phyloP scores from a whole-genome alignment of 2,329 filamentous ascomycete species.

The Aspergillus sp. region DNA sequence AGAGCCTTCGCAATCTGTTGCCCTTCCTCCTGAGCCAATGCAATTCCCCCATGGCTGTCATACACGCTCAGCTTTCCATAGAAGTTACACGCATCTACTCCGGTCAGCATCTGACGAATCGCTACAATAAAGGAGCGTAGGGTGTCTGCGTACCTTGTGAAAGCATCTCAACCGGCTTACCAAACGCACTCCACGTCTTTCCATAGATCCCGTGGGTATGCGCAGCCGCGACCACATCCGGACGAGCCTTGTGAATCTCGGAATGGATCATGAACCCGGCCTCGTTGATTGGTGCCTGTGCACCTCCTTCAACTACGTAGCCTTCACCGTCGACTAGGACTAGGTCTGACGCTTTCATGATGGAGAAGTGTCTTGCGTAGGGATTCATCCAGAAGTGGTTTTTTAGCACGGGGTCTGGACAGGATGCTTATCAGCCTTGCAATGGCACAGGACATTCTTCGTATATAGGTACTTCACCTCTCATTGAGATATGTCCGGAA shows the following conservation, averaged over 20 bases:
- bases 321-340: slow-evolving; percentile 36
- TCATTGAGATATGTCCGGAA: slow-evolving; percentile 37
- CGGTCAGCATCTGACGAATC: slow-evolving; percentile 1
- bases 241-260: slow-evolving; percentile 52
- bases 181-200: slow-evolving; percentile 56
- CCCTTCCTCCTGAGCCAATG: slow-evolving; percentile 35
- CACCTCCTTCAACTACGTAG: slow-evolving; percentile 35
- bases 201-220: slow-evolving; percentile 55
- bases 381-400: slow-evolving; percentile 38
- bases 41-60: slow-evolving; percentile 35
- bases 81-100: slow-evolving; percentile 32
- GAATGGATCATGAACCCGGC: slow-evolving; percentile 56
- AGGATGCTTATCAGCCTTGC: not conserved
- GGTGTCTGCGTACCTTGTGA: slow-evolving; percentile 46
- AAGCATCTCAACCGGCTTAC: slow-evolving; percentile 52
- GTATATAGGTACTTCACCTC: slow-evolving; percentile 15
- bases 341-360: slow-evolving; percentile 36
- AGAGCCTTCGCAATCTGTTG: slow-evolving; percentile 31
- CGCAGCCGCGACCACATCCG: slow-evolving; percentile 53
- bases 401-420: slow-evolving; percentile 28
- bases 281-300: slow-evolving; percentile 34
- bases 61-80: slow-evolving; percentile 33
- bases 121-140: not conserved
- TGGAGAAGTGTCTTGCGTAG: slow-evolving; percentile 34
- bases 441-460: too few relatives aligned